Evolutionary conservation across 305 asterid genomes (phyloP).

Genomic region (Fraxinus sp.): DNA sequence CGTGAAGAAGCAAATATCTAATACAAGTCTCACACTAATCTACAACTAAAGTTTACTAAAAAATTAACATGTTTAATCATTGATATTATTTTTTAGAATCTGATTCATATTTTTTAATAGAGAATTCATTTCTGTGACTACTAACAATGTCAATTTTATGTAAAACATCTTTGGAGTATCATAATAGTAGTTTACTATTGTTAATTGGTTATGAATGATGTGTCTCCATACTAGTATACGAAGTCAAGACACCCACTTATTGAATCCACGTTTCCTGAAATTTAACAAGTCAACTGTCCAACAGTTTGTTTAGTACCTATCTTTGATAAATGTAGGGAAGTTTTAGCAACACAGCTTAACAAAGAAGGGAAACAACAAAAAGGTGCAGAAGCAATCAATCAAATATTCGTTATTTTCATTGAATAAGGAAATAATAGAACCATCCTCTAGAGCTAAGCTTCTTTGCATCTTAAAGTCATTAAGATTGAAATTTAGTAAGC

Average conservation of each 20-base stretch:
- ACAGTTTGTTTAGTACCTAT: not conserved
- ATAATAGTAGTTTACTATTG: not conserved
- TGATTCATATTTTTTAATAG: not conserved
- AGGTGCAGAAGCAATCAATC: not conserved
- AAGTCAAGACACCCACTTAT: not conserved
- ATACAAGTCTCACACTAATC: not conserved
- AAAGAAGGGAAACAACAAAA: not conserved
- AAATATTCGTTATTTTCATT: not conserved
- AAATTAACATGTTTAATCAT: not conserved
- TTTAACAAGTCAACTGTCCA: not conserved
- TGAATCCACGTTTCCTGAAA: not conserved
- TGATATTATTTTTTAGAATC: not conserved
- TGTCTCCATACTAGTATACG: not conserved
- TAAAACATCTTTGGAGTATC: not conserved
- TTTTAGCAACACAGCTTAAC: not conserved
- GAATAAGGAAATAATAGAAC: not conserved
- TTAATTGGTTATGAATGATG: not conserved
- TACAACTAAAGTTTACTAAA: not conserved
- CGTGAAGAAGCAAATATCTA: not conserved
- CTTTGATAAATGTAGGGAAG: not conserved
- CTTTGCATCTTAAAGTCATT: not conserved
- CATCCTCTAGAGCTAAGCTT: not conserved
- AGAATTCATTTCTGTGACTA: not conserved
- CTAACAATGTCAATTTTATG: not conserved
- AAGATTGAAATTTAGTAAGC: not conserved